phyloP scores from a whole-genome alignment of 192 early-diverging fungal genomes.

The Coemansia sp. region DNA sequence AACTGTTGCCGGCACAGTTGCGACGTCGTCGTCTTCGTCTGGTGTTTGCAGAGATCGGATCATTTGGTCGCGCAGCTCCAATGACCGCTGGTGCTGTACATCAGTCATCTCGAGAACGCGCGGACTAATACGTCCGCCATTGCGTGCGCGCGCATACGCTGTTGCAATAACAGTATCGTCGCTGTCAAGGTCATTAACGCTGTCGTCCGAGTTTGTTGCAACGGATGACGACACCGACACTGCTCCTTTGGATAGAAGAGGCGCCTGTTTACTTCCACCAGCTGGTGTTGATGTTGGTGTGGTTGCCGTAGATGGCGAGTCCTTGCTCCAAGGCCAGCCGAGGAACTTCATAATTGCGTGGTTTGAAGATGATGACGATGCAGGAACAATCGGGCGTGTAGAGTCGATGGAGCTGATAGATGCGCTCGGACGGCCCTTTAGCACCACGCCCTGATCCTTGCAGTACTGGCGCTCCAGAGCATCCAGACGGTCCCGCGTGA shows the following conservation, averaged over 20 bases:
- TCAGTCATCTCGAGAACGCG: constrained; percentile 7
- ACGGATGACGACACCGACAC: neutral
- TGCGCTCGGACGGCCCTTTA: neutral
- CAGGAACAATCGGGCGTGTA: neutral
- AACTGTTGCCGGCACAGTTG: constrained; percentile 14
- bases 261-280: neutral
- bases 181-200: neutral
- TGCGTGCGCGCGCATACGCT: neutral
- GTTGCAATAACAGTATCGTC: constrained; percentile 2
- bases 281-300: neutral
- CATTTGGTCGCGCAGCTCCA: constrained; percentile 44
- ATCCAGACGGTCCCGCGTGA: constrained; percentile 72
- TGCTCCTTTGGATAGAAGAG: neutral
- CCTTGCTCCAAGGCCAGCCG: constrained; percentile 49
- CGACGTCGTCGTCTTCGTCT: constrained; percentile 4
- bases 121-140: constrained; percentile 24
- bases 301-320: neutral
- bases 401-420: neutral
- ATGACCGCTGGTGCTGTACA: neutral
- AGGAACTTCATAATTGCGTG: constrained; percentile 35
- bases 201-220: neutral
- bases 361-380: neutral
- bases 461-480: constrained; percentile 56
- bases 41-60: constrained; percentile 36
- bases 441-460: neutral